These are phyloP conservation scores for Xerocomellus chrysenteron DNA, from an alignment of 768 basidiomycete species.

Conservation along the genomic window DNA sequence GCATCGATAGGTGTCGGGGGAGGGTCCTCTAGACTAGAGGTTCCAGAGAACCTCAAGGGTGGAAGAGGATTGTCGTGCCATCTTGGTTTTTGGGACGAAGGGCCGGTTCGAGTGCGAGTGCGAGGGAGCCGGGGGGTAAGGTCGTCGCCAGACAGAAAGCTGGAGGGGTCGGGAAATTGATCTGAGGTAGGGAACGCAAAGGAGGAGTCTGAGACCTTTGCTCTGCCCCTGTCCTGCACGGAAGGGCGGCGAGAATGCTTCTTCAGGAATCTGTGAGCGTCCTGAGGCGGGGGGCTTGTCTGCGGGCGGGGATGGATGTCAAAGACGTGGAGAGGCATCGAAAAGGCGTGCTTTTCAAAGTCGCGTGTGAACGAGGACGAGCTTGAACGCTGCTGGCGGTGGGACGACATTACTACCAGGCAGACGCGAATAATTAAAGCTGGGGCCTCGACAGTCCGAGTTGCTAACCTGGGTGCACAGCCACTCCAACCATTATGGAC, in stretches of 20 bases:
- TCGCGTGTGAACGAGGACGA: slow-evolving; percentile 58
- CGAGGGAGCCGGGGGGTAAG: slow-evolving; percentile 43
- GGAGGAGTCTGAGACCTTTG: slow-evolving; percentile 27
- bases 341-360: slow-evolving; percentile 35
- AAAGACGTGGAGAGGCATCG: slow-evolving; percentile 28
- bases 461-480: background rate
- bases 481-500: background rate
- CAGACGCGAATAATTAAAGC: no score
- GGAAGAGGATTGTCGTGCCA: slow-evolving; percentile 50
- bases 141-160: slow-evolving; percentile 25
- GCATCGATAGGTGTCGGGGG: slow-evolving; percentile 67
- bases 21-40: slow-evolving; percentile 72
- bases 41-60: slow-evolving; percentile 61
- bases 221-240: slow-evolving; percentile 26
- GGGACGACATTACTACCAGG: slow-evolving; percentile 10
- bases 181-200: slow-evolving; percentile 30
- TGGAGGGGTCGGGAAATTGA: slow-evolving; percentile 26
- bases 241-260: slow-evolving; percentile 25
- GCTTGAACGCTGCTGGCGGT: slow-evolving; percentile 25
- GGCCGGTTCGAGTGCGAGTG: slow-evolving; percentile 57
- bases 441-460: no score
- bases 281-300: slow-evolving; percentile 36
- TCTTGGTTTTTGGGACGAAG: slow-evolving; percentile 41
- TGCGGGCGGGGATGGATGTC: slow-evolving; percentile 46
- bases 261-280: slow-evolving; percentile 13